Evolutionary conservation across 2,329 filamentous ascomycete genomes (phyloP), one percentile per base, ranked within the genome.

Genomic region (Aspergillus bombycis): DNA sequence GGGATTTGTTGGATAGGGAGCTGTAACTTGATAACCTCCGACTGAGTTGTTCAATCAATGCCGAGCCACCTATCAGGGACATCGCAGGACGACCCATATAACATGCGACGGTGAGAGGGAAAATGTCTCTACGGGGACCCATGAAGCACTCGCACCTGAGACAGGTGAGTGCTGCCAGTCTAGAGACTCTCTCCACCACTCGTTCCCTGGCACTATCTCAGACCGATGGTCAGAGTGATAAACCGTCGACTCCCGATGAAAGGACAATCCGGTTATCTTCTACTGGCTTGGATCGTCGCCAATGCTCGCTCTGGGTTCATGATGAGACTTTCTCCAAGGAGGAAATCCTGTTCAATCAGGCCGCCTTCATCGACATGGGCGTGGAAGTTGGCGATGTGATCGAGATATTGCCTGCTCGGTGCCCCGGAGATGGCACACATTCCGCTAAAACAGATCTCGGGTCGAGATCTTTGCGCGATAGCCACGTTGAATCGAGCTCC

Each of bases 311-410:
- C 16, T 86, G 84, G 83, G 83, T 85, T 9, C 85, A 87, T 69
- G 91, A 94, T 75, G 92, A 96, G 68, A 88, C 86, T 48, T 90
- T 93, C 71, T 89, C 90, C 10, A 86, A 85, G 62, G 91, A 96
- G 71, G 92, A 94, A 70, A 89, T 95, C 52, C 83, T 95, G 26
- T 84, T 96, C 72, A 95, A 94, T 74, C 83, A 90, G 62, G 88
- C 91, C 61, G 84, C 89, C 19, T 87, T 94, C 63, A 86, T 87
- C 59, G 84, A 86, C 67, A 82, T 84, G 52, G 84, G 86, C 53
- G 83, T 92, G 66, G 85, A 85, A 62, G 82, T 87, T 0, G 91
- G 91, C 30, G 86, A 86, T 65, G 81, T 96, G 61, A 88, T 95
- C 78, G 90, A 92, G 70, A 89, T 96, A 61, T 82, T 89, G 26